Evolutionary conservation across 805 yeast genomes (phyloP), one percentile per base, ranked within the genome.

Genomic region (Ogataea populi-albae): DNA sequence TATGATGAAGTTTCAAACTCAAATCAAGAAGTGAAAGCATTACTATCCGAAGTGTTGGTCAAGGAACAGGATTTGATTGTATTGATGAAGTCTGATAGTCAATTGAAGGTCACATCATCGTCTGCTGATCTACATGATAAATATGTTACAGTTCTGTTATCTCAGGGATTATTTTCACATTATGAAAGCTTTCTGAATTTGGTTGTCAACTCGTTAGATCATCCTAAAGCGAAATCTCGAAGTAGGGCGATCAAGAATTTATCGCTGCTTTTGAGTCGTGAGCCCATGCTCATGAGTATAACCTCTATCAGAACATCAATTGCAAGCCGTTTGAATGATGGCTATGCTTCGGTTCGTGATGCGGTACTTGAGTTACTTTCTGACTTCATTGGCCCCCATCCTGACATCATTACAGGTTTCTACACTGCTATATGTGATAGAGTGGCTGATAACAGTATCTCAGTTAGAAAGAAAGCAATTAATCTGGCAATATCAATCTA

Each of bases 281-380:
- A 83, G 32, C 69, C 78, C 1, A 39, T 61, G 0, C 60, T 86
- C 16, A 55, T 85, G 28, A 53, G 66, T 1, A 61, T 71, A 2
- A 69, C 77, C 1, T 60, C 61, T 7, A 71, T 86, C 5, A 78
- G 70, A 44, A 59, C 59, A 2, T 67, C 83, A 0, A 64, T 87
- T 3, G 62, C 75, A 1, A 62, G 57, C 7, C 62, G 77, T 30
- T 59, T 87, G 24, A 58, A 52, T 4, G 91, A 83, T 42, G 51
- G 71, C 0, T 83, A 87, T 2, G 77, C 94, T 0, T 70, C 80
- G 25, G 91, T 86, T 0, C 69, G 87, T 39, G 88, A 82, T 48
- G 86, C 94, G 0, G 81, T 81, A 2, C 61, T 87, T 19, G 93
- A 85, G 27, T 65, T 87, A 25, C 58, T 87, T 17, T 69, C 71